These are phyloP conservation scores for Aspergillus amoenus DNA, from an alignment of 2,329 filamentous ascomycete species.

Conservation along the genomic window DNA sequence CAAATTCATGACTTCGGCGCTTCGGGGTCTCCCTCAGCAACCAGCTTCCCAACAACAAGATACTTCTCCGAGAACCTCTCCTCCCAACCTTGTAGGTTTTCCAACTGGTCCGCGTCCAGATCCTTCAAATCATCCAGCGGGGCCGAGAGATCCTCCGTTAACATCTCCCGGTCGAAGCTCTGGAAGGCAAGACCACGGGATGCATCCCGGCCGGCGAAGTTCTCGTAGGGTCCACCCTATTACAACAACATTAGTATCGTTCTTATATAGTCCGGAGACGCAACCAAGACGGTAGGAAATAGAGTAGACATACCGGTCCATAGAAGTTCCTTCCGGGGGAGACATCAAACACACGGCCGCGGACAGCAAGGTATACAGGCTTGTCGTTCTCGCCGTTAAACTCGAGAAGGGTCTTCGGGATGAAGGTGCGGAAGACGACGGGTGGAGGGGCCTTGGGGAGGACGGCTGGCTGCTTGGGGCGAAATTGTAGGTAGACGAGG, in stretches of 20 bases:
- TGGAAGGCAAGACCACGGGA: slow-evolving; percentile 82
- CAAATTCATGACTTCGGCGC: slow-evolving; percentile 27
- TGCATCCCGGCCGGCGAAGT: slow-evolving; percentile 93
- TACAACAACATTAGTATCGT: background rate
- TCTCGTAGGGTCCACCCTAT: slow-evolving; percentile 82
- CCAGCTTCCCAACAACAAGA: slow-evolving; percentile 84
- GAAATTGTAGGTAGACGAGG: slow-evolving; percentile 59
- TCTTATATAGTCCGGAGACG: background rate
- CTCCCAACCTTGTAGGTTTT: slow-evolving; percentile 87
- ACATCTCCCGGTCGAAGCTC: slow-evolving; percentile 92
- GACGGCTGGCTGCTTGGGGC: slow-evolving; percentile 51
- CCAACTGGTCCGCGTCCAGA: slow-evolving; percentile 71
- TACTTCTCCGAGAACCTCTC: slow-evolving; percentile 94
- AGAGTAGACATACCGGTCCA: slow-evolving; percentile 59
- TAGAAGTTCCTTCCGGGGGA: slow-evolving; percentile 87
- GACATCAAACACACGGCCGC: slow-evolving; percentile 89
- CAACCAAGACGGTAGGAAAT: background rate
- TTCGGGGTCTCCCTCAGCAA: slow-evolving; percentile 59
- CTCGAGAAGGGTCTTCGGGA: slow-evolving; percentile 77
- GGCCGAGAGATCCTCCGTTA: slow-evolving; percentile 84
- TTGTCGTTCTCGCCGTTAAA: slow-evolving; percentile 73
- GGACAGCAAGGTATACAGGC: slow-evolving; percentile 88
- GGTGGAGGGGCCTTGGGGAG: slow-evolving; percentile 60
- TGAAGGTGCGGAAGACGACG: slow-evolving; percentile 83
- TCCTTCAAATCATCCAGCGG: slow-evolving; percentile 75